Evolutionary conservation across 345 rosid genomes (phyloP), one percentile per base, ranked within the genome.

Genomic region (Camelina sativa): DNA sequence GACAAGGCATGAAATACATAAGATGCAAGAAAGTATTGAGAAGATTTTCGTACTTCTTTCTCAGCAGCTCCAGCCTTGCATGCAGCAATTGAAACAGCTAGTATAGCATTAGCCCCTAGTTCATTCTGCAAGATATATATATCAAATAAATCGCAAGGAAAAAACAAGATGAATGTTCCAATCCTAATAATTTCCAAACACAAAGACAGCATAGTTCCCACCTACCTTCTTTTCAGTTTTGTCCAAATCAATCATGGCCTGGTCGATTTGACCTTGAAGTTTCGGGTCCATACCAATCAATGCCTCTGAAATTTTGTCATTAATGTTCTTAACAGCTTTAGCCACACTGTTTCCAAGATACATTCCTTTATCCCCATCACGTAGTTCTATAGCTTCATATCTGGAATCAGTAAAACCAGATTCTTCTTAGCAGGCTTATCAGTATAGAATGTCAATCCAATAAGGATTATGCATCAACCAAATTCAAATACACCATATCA

Each of bases 1-100:
- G 37, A 35, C 11, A 50, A 72, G 41, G 48, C 62, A 64, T n/a
- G 1, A 41, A 47, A 30, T 11, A 34, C 8, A 69, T 13, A 20
- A 35, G 22, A 53, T 20, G 41, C 16, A 37, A 55, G 52, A 71
- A 54, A 23, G 17, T 23, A 46, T 22, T 44, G n/a, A 43, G 20
- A 73, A 41, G 58, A 63, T 0, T 11, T 56, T 54, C 68, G 52
- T 82, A 80, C 97, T 93, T 92, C 98, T 78, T 88, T 95, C 85
- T 88, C 96, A 75, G 97, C 99, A 79, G 99, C 99, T 55, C 99
- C 99, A 80, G 99, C 99, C 80, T 89, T 95, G 82, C 99, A 95
- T 55, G 98, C 99, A 82, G 99, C 98, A 57, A 95, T 85, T 38
- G 99, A 90, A 54, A 95, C 97, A 72, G 99, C 99, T 76, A 90